Conservation (phyloP, 176 grass and related monocot genomes). For the Phoenix dactylifera region DNA sequence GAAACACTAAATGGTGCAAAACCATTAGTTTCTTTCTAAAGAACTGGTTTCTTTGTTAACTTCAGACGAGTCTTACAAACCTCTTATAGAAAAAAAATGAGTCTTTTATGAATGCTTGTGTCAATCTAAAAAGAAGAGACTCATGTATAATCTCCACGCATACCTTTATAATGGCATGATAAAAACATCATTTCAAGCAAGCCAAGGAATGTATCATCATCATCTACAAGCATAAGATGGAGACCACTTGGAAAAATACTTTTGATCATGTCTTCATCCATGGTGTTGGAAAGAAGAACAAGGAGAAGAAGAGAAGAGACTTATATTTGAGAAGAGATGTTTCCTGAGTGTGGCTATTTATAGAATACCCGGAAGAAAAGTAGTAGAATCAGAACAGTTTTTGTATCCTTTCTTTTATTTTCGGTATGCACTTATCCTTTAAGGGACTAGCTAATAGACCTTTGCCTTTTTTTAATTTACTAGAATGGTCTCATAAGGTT, state of each 20-base stretch:
- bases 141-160: neutral
- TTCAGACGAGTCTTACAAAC: neutral
- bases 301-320: neutral
- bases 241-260: neutral
- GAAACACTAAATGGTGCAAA: no score
- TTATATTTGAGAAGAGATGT: neutral
- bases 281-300: neutral
- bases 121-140: neutral
- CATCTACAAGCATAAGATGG: neutral
- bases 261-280: neutral
- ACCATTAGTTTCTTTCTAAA: no score
- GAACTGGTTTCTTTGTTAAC: no score
- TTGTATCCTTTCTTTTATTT: no score
- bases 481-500: no score
- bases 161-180: conserved; percentile 3
- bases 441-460: no score
- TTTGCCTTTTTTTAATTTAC: no score
- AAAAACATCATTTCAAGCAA: neutral
- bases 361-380: neutral
- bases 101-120: neutral
- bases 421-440: no score
- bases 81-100: neutral
- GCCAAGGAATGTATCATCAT: neutral
- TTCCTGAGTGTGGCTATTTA: neutral
- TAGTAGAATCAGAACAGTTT: no score